These are phyloP conservation scores for Trichoderma sp. DNA, from an alignment of 2,329 filamentous ascomycete genomes.

Conservation along the genomic window DNA sequence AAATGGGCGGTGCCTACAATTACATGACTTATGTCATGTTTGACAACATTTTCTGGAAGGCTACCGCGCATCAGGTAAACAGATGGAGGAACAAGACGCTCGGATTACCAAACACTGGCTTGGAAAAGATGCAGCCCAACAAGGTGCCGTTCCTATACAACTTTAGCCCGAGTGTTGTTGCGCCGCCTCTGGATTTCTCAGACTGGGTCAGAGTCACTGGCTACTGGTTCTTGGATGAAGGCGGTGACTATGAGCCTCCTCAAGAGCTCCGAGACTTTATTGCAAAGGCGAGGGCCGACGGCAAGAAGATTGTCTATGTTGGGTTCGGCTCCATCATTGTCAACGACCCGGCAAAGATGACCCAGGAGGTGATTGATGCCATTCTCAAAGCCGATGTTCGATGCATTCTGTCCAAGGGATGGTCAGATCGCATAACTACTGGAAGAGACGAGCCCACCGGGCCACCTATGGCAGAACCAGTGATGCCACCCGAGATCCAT, in stretches of 20 bases:
- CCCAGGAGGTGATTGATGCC: conserved; percentile 87
- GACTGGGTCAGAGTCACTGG: conserved; percentile 98
- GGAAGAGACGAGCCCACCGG: conserved; percentile 46
- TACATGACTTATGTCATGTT: conserved; percentile 95
- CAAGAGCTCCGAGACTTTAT: conserved; percentile 79
- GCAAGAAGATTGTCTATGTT: conserved; percentile 92
- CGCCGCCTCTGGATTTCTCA: conserved; percentile 88
- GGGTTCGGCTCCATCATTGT: conserved; percentile 97
- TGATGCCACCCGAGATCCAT: conserved; percentile 76
- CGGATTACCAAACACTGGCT: conserved; percentile 72
- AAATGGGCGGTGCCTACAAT: conserved; percentile 94
- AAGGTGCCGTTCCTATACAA: conserved; percentile 99
- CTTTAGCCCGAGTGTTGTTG: conserved; percentile 91
- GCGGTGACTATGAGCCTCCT: conserved; percentile 67
- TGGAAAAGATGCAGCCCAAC: conserved; percentile 92
- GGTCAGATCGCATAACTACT: conserved; percentile 74
- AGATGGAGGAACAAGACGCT: conserved; percentile 83
- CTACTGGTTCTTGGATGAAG: conserved; percentile 95
- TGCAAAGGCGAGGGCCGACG: conserved; percentile 71
- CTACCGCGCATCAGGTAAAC: conserved; percentile 88
- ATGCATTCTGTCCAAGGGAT: conserved; percentile 93
- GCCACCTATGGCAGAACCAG: conserved; percentile 58
- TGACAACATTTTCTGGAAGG: conserved; percentile 95
- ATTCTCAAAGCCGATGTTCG: conserved; percentile 89
- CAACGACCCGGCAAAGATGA: conserved; percentile 82